Percentiles rank a stretch among this genome's conserved stretches.
phyloP scores from a whole-genome alignment of 371 early-diverging fungal genomes.

The Rhizopus delemar region DNA sequence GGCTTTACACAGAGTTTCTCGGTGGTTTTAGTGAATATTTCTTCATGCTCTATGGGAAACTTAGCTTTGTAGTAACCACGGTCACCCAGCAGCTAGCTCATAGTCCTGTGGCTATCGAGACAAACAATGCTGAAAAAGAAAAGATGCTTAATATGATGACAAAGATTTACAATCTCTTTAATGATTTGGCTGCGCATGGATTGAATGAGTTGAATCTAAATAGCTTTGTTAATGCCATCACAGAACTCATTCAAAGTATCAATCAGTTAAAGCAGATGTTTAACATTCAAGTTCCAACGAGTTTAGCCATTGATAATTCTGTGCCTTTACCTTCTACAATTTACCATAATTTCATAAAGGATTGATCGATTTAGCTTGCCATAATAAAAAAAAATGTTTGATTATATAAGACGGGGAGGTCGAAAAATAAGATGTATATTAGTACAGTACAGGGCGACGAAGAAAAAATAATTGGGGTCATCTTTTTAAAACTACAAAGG shows the following conservation, averaged over 20 bases:
- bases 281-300: background rate
- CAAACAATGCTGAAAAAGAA: background rate
- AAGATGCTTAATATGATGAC: background rate
- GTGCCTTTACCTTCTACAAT: conserved; percentile 14
- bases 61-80: background rate
- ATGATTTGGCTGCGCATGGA: background rate
- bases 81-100: background rate
- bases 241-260: background rate
- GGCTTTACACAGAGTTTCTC: conserved; percentile 7
- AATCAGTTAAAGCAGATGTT: background rate
- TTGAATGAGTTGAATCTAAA: background rate
- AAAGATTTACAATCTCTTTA: conserved; percentile 1
- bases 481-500: conserved; percentile 15
- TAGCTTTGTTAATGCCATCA: conserved; percentile 8
- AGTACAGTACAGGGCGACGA: too few relatives aligned
- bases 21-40: conserved; percentile 17
- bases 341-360: conserved; percentile 4
- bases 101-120: background rate
- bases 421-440: too few relatives aligned
- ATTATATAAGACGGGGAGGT: too few relatives aligned
- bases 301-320: background rate
- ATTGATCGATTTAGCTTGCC: background rate
- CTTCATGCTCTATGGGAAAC: conserved; percentile 19
- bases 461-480: too few relatives aligned
- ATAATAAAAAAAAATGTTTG: too few relatives aligned